Evolutionary conservation across 2,329 filamentous ascomycete species (phyloP), one percentile per base, ranked within the genome.

Genomic region (Cordyceps farinosa): DNA sequence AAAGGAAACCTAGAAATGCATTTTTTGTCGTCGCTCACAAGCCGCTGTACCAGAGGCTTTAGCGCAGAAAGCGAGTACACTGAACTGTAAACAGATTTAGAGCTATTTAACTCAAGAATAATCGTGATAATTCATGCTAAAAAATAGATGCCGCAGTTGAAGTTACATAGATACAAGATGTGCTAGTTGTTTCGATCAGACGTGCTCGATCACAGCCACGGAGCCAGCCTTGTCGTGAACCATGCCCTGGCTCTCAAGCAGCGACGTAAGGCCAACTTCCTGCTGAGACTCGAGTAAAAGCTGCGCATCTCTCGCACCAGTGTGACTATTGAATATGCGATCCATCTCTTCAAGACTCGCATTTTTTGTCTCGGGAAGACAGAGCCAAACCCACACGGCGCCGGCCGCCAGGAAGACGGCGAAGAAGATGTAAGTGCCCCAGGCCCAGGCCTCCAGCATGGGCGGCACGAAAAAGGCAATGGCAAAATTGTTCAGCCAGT

Each of bases 371-470:
- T 85, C 83, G 3, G 83, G 82, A 5, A 85, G 73, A 61, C 77
- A 77, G 69, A 82, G 80, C 67, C 75, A 83, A 10, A 82, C 77
- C 69, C 81, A 86, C 29, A 80, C 67, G 32, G 78, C 76, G 2
- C 81, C 78, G 10, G 74, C 70, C 13, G 79, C 72, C 60, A 83
- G 81, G 54, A 83, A 77, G 0, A 77, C 76, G 36, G 80, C 81
- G 66, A 86, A 86, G 75, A 86, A 84, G 67, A 84, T 81, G 69
- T 83, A 85, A 0, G 81, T 82, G 29, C 82, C 82, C 70, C 79
- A 84, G 10, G 73, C 70, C 70, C 77, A 76, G 27, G 68, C 66
- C 52, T 66, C 66, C 34, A 69, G 65, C 68, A 78, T 82, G 10
- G 76, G 73, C 3, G 78, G 78, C 0, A 79, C 76, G 47, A 76